Evolutionary conservation across 2,329 filamentous ascomycete species (phyloP), one percentile per base, ranked within the genome.

Genomic region (Colletotrichum godetiae): DNA sequence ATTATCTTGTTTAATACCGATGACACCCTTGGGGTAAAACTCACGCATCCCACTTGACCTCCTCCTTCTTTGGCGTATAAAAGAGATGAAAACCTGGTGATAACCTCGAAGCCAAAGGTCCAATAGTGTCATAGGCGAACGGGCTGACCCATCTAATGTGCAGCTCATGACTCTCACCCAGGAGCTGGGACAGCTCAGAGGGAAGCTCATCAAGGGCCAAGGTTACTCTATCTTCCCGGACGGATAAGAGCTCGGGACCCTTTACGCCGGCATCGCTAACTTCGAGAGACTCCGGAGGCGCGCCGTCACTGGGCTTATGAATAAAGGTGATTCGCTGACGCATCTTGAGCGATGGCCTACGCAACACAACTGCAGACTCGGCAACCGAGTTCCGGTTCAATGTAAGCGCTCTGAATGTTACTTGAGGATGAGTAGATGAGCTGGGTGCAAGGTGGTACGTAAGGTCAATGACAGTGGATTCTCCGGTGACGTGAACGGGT

Each of bases 11-110:
- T 3, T n/a, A 11, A 5, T n/a, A 22, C 29, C 13, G 15, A 57
- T 4, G 10, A 27, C 22, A 5, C 37, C 37, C 19, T 11, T 11
- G 13, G 24, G 61, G 63, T 68, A n/a, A 11, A 27, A 75, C 78
- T 70, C 75, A 80, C 77, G 76, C 78, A 24, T 79, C 76, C 33
- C 75, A 76, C 58, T 75, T 22, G 42, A 22, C 75, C 10, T 77
- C 80, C 31, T 82, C 79, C 37, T 83, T 80, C 6, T 81, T 81
- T 0, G 93, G 93, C 0, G 92, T 93, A 80, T 92, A 95, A 78
- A 93, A 93, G 31, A 95, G 86, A 84, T 98, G 95, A 27, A 98
- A 84, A 3, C 96, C 96, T 0, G 95, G 92, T 2, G 94, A 91
- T 15, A 95, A 82, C 72, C 93, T 90, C 64, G 95, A 95, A 56